Evolutionary conservation across 1,284 basidiomycete genomes (phyloP), one percentile per base, ranked within the genome.

Genomic region (Phellinidium pouzarii): DNA sequence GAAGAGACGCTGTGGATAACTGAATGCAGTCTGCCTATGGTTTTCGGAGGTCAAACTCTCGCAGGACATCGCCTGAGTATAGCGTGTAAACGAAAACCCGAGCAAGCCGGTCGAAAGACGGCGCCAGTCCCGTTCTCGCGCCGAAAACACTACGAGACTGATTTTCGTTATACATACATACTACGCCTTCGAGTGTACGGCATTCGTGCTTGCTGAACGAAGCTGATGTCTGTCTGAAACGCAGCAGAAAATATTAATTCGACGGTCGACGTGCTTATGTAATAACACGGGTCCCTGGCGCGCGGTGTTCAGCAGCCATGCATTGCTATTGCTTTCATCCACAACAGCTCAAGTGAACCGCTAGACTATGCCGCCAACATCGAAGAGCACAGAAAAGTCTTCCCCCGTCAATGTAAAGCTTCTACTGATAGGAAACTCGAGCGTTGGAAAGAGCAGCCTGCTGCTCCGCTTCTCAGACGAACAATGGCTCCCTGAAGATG

Each of bases 401-500:
- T 36, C 52, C 1, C 75, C 77, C 17, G 72, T 82, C 52, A 82
- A 84, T 59, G 79, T 83, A 65, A 87, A 87, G 67, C 72, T 88
- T 3, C 75, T 88, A 9, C 73, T 88, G 23, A 88, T 88, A 51
- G 87, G 93, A 19, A 94, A 95, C 65, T 92, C 92, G 3, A 91
- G 89, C 4, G 94, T 97, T 14, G 94, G 94, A 61, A 87, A 88
- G 76, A 90, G 91, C 56, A 94, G 91, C 57, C 74, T 99, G 5
- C 71, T 99, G 1, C 73, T 98, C 4, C 79, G 95, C 5, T 99
- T 97, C 75, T 95, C 94, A 3, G 94, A 99, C 65, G 91, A 97
- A 69, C 91, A 93, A 61, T 99, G 94, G 81, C 72, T 98, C 27
- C 85, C 90, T 20, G 91, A 96, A 63, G 95, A 98, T 64, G 95